Evolutionary conservation across 2,329 filamentous ascomycete species (phyloP).

Genomic region (Fusarium sambucinum): DNA sequence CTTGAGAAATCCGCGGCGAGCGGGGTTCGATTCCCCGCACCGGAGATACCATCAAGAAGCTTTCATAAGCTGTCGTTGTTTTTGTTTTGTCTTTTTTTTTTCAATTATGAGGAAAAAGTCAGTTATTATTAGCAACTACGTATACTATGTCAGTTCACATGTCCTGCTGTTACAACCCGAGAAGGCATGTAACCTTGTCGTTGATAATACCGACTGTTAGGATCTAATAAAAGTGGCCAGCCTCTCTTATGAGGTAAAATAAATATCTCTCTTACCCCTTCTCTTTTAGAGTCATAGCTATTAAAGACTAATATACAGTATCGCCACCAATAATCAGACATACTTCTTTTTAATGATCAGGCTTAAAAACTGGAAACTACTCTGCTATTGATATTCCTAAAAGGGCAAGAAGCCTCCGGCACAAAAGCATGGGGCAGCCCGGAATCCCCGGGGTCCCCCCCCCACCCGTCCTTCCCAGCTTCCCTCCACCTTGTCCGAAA

Average conservation of each 20-base stretch:
- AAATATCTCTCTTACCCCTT: no score
- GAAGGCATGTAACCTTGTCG: background rate
- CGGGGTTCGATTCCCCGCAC: constrained; percentile 42
- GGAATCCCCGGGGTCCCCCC: constrained; percentile 31
- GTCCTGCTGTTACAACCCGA: no score
- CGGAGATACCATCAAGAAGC: constrained; percentile 5
- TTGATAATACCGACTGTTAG: background rate
- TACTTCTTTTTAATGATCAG: background rate
- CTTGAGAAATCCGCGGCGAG: constrained; percentile 31
- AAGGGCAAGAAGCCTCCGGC: constrained; percentile 4
- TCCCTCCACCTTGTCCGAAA: constrained; percentile 39
- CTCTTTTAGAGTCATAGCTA: no score
- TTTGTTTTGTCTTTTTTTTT: background rate
- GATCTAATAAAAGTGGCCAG: background rate
- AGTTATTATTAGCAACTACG: background rate
- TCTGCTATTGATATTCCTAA: constrained; percentile 5
- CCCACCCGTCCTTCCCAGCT: constrained; percentile 16
- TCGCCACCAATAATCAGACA: background rate
- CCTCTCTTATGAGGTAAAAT: no score
- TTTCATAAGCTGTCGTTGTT: fast-evolving
- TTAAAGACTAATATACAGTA: background rate
- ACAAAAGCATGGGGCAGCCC: constrained; percentile 5
- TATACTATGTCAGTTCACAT: no score
- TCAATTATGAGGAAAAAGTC: background rate
- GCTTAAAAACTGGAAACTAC: background rate